These are phyloP conservation scores for Aspergillus jensenii DNA, from an alignment of 2,329 filamentous ascomycete species.

Conservation along the genomic window DNA sequence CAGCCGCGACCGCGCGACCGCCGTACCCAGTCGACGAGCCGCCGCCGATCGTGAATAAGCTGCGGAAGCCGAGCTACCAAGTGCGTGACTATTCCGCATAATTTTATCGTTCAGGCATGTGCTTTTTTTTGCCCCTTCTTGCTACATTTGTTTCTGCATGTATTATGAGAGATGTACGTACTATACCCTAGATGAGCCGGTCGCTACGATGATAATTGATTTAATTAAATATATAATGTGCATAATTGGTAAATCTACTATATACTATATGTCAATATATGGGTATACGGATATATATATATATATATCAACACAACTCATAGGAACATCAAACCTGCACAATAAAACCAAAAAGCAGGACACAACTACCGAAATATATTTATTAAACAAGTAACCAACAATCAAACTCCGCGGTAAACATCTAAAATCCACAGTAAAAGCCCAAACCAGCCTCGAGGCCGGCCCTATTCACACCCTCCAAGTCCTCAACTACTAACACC, in stretches of 20 bases:
- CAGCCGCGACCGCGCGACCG: constrained; percentile 42
- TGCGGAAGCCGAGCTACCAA: constrained; percentile 75
- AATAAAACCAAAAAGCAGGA: too few species aligned
- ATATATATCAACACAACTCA: background rate
- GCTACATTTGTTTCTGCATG: constrained; percentile 1
- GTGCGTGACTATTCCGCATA: constrained; percentile 41
- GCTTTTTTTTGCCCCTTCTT: constrained; percentile 15
- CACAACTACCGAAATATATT: too few species aligned
- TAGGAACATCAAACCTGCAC: too few species aligned
- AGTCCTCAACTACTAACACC: too few species aligned
- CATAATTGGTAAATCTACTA: too few species aligned
- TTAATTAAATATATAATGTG: background rate
- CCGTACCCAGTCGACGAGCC: constrained; percentile 82
- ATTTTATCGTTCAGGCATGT: background rate
- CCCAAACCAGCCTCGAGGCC: too few species aligned
- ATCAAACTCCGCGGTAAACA: too few species aligned
- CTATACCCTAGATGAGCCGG: constrained; percentile 3
- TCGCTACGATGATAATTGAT: constrained; percentile 1
- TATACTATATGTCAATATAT: too few species aligned
- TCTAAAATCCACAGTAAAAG: too few species aligned
- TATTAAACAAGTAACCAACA: too few species aligned
- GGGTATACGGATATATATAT: background rate
- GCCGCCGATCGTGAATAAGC: constrained; percentile 81
- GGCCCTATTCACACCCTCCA: too few species aligned
- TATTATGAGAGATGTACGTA: constrained; percentile 4